Conservation (phyloP, 2,329 filamentous ascomycete genomes). For the Blumeriella jaapii region DNA sequence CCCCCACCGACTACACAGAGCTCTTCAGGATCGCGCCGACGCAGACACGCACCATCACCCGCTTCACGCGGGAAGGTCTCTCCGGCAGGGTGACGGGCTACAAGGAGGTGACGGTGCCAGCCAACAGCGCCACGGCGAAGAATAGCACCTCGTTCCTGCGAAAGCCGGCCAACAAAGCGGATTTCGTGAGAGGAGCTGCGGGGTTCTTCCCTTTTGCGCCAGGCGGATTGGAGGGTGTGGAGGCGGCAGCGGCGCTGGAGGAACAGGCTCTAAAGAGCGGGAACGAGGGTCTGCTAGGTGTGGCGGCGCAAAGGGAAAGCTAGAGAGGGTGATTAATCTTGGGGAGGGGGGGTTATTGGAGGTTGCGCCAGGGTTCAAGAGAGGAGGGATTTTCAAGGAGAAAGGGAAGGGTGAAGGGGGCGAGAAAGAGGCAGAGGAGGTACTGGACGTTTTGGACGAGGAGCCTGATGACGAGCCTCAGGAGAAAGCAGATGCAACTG, state of each 20-base stretch:
- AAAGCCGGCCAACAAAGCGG: slow-evolving; percentile 74
- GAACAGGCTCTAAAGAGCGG: slow-evolving; percentile 51
- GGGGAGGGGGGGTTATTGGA: slow-evolving; percentile 68
- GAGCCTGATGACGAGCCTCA: slow-evolving; percentile 28
- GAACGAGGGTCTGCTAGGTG: slow-evolving; percentile 24
- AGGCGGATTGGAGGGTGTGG: slow-evolving; percentile 76
- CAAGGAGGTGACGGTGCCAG: slow-evolving; percentile 84
- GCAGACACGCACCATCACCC: slow-evolving; percentile 86
- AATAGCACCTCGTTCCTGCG: slow-evolving; percentile 84
- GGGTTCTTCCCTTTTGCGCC: slow-evolving; percentile 93
- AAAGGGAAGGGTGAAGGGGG: slow-evolving; percentile 45
- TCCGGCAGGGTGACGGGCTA: slow-evolving; percentile 91
- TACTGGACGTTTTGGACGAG: slow-evolving; percentile 51
- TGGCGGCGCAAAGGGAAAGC: slow-evolving; percentile 35
- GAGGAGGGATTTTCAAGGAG: slow-evolving; percentile 63
- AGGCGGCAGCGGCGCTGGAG: slow-evolving; percentile 74
- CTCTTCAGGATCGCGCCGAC: slow-evolving; percentile 82
- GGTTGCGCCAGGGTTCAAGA: slow-evolving; percentile 67
- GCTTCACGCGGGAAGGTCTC: slow-evolving; percentile 82
- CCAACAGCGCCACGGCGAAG: slow-evolving; percentile 81
- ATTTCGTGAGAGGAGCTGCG: slow-evolving; percentile 85
- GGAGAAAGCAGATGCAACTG: slow-evolving; percentile 26
- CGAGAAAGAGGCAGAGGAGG: slow-evolving; percentile 53
- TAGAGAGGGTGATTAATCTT: slow-evolving; percentile 82
- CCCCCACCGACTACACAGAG: slow-evolving; percentile 66